These are phyloP conservation scores for Volvox reticuliferus DNA, from an alignment of 139 green algal genomes.

Conservation along the genomic window DNA sequence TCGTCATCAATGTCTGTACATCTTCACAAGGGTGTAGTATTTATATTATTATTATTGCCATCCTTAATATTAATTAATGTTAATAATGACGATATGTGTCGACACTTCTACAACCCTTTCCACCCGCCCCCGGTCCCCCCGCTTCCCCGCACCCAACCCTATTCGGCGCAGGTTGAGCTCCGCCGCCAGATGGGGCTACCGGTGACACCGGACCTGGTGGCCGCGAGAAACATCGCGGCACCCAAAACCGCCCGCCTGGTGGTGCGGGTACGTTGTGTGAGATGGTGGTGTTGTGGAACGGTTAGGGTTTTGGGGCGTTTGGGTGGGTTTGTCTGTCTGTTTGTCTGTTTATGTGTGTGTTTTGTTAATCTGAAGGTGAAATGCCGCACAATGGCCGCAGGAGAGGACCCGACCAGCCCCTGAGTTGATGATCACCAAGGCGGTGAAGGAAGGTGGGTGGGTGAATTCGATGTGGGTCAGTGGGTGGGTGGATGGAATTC, in stretches of 20 bases:
- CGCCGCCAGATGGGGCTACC: conserved; percentile 23
- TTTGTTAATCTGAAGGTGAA: neutral
- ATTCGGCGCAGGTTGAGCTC: neutral
- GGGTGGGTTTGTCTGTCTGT: too few relatives aligned
- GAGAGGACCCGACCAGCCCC: neutral
- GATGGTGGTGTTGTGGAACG: neutral
- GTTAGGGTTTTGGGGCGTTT: neutral
- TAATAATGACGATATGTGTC: too few relatives aligned
- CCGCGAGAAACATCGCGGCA: neutral
- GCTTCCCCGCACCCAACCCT: neutral
- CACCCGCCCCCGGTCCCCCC: neutral
- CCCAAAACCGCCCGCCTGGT: conserved; percentile 2
- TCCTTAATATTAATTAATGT: too few relatives aligned
- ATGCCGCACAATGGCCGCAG: neutral
- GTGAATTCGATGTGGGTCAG: neutral
- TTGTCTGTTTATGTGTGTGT: too few relatives aligned
- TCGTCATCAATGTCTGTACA: too few relatives aligned
- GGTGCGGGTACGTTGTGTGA: conserved; percentile 1
- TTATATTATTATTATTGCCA: too few relatives aligned
- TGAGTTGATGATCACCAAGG: neutral
- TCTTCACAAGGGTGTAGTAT: too few relatives aligned
- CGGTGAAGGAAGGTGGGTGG: neutral
- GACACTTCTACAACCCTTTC: too few relatives aligned
- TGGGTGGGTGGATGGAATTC: too few relatives aligned
- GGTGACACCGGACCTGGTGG: conserved; percentile 9